Conservation (phyloP, 2,329 filamentous ascomycete genomes). For the Golovinomyces cichoracearum region DNA sequence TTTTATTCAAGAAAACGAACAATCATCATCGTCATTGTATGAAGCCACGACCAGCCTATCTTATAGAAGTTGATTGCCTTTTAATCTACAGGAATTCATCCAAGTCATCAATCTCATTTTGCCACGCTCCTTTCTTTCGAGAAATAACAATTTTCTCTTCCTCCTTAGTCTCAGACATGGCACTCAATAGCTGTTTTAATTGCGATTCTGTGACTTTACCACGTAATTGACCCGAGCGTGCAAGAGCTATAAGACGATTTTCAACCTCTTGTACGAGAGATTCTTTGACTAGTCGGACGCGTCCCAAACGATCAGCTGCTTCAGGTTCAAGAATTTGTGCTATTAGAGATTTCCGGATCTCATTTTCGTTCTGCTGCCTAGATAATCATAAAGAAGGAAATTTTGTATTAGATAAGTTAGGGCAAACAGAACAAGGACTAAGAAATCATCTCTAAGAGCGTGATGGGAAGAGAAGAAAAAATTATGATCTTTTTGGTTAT, state of each 20-base stretch:
- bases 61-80: background rate
- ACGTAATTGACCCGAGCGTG: conserved; percentile 62
- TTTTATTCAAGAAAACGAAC: too few relatives aligned
- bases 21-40: too few relatives aligned
- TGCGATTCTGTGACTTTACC: conserved; percentile 77
- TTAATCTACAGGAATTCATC: conserved; percentile 24
- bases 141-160: conserved; percentile 65
- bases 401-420: too few relatives aligned
- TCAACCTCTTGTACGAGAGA: conserved; percentile 73
- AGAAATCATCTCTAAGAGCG: too few relatives aligned
- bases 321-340: conserved; percentile 85
- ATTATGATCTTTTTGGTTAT: too few relatives aligned
- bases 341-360: conserved; percentile 53
- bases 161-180: conserved; percentile 55
- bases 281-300: conserved; percentile 89
- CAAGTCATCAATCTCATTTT: conserved; percentile 61
- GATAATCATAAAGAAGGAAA: background rate
- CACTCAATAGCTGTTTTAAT: conserved; percentile 71
- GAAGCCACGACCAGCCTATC: too few relatives aligned
- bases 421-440: too few relatives aligned
- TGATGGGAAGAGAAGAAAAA: too few relatives aligned
- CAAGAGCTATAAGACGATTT: conserved; percentile 76
- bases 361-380: conserved; percentile 21
- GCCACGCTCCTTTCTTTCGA: conserved; percentile 59
- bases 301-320: conserved; percentile 72